phyloP scores from a whole-genome alignment of 2,329 filamentous ascomycete genomes.

The Emmonsia crescens region DNA sequence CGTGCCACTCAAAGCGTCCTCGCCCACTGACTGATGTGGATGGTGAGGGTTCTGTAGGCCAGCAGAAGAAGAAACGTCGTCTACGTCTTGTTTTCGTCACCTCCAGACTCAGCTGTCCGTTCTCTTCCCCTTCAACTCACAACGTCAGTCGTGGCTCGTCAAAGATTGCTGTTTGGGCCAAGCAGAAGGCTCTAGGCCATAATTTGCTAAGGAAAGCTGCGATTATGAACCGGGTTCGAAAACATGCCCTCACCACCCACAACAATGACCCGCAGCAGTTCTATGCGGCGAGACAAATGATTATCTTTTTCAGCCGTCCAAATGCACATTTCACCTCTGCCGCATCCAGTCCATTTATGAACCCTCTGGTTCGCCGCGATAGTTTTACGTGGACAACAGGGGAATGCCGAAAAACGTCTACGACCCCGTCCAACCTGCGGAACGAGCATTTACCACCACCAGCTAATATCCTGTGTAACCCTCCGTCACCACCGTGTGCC shows the following conservation, averaged over 20 bases:
- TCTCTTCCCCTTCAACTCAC: slow-evolving; percentile 58
- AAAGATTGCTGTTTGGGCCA: slow-evolving; percentile 35
- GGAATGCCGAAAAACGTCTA: background rate
- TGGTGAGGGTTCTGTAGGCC: slow-evolving; percentile 40
- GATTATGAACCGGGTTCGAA: slow-evolving; percentile 32
- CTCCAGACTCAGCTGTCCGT: slow-evolving; percentile 58
- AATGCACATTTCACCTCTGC: background rate
- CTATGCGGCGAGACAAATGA: slow-evolving; percentile 11
- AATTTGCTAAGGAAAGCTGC: slow-evolving; percentile 33
- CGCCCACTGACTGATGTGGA: slow-evolving; percentile 50
- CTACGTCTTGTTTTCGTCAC: slow-evolving; percentile 51
- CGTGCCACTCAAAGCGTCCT: slow-evolving; percentile 29
- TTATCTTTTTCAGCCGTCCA: slow-evolving; percentile 8
- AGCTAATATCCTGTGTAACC: background rate
- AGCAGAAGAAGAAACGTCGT: slow-evolving; percentile 55
- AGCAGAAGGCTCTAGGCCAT: slow-evolving; percentile 29
- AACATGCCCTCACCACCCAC: slow-evolving; percentile 13
- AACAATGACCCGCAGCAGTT: slow-evolving; percentile 13
- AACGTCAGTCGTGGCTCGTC: slow-evolving; percentile 48
- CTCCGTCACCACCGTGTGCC: slow-evolving; percentile 4
- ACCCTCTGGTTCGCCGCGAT: background rate
- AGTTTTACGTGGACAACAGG: background rate
- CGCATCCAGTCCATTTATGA: background rate
- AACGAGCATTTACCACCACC: slow-evolving; percentile 1
- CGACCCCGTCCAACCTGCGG: background rate